Conservation (phyloP, 1,139 yeast species). For the Saccharomyces hybrid region DNA sequence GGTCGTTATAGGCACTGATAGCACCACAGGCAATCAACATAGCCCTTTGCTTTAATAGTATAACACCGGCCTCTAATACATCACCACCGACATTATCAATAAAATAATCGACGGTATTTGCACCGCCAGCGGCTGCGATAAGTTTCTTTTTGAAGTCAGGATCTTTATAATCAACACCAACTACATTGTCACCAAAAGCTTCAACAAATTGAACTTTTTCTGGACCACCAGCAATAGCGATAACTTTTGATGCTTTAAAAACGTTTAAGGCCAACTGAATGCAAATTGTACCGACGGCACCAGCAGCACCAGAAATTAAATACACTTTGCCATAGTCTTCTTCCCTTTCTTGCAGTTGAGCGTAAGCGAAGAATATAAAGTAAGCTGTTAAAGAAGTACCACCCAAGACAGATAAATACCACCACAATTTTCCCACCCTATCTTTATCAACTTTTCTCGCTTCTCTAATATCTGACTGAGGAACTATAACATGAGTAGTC, state of each 20-base stretch:
- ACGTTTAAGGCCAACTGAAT: slow-evolving; percentile 53
- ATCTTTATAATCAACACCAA: slow-evolving; percentile 49
- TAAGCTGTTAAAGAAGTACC: slow-evolving; percentile 59
- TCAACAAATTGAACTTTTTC: slow-evolving; percentile 51
- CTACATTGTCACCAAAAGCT: slow-evolving; percentile 47
- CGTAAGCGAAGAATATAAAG: slow-evolving; percentile 44
- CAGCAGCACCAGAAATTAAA: slow-evolving; percentile 59
- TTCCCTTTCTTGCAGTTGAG: slow-evolving; percentile 34
- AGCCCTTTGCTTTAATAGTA: slow-evolving; percentile 38
- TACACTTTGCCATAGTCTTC: slow-evolving; percentile 37
- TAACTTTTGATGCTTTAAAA: slow-evolving; percentile 47
- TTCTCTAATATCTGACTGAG: slow-evolving; percentile 14
- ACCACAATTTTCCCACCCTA: slow-evolving; percentile 34
- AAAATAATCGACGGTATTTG: slow-evolving; percentile 40
- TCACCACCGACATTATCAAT: slow-evolving; percentile 62
- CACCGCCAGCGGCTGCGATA: slow-evolving; percentile 40
- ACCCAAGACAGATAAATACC: slow-evolving; percentile 46
- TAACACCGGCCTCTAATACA: slow-evolving; percentile 43
- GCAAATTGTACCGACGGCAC: slow-evolving; percentile 61
- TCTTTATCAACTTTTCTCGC: slow-evolving; percentile 28
- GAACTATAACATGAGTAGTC: slow-evolving; percentile 37
- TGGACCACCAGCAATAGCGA: slow-evolving; percentile 58
- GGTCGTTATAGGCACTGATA: slow-evolving; percentile 50
- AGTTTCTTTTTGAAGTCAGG: slow-evolving; percentile 40
- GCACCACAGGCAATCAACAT: slow-evolving; percentile 55